Evolutionary conservation across 176 grass and related monocot species (phyloP).

Genomic region (Hyparrhenia diplandra): DNA sequence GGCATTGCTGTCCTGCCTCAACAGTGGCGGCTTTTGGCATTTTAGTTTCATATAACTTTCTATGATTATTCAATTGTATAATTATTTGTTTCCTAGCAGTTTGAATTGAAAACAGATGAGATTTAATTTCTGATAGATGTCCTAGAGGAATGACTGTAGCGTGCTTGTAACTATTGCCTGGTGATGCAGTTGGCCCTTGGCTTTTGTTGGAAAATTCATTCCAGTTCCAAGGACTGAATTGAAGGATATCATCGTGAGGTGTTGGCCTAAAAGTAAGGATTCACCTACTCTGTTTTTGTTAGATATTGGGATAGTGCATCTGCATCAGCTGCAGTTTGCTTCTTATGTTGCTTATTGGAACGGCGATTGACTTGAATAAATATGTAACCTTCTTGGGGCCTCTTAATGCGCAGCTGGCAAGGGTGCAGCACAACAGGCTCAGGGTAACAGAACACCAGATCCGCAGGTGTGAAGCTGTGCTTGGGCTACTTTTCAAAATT

Average conservation of each 20-base stretch:
- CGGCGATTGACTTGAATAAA: neutral
- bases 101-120: neutral
- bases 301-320: conserved; percentile 21
- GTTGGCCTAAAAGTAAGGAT: conserved; percentile 34
- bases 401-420: neutral
- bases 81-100: neutral
- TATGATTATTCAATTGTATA: neutral
- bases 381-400: neutral
- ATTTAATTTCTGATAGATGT: conserved; percentile 18
- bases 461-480: conserved; percentile 20
- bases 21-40: neutral
- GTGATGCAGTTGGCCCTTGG: conserved; percentile 76
- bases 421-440: neutral
- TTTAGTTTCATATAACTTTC: neutral
- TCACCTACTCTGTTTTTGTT: neutral
- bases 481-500: neutral
- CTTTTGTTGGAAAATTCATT: conserved; percentile 70
- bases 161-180: conserved; percentile 1
- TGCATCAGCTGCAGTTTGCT: neutral
- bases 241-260: conserved; percentile 28
- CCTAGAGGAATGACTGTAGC: neutral
- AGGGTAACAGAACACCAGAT: neutral
- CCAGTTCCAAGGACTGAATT: conserved; percentile 63
- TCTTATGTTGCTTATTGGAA: neutral
- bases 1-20: neutral